Evolutionary conservation across 2,329 filamentous ascomycete genomes (phyloP).

Genomic region (Diaporthe helianthi): DNA sequence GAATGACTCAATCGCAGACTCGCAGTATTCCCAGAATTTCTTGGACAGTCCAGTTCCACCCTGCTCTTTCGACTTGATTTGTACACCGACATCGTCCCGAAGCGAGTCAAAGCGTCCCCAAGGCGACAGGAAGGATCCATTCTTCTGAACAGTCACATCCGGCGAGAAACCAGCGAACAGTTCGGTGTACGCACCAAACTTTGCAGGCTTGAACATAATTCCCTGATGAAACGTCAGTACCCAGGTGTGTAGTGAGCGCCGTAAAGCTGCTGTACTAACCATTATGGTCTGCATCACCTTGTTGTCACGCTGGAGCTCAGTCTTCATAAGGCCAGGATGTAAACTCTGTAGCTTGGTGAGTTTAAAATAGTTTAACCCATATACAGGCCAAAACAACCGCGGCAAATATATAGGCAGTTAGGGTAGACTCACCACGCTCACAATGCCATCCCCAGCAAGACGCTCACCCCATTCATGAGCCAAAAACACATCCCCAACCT

Average conservation of each 20-base stretch:
- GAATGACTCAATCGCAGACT: constrained; percentile 2
- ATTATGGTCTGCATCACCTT: constrained; percentile 16
- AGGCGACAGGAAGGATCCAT: constrained; percentile 31
- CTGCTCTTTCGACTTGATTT: neutral
- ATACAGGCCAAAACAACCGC: neutral
- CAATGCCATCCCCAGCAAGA: constrained; percentile 5
- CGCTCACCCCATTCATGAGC: constrained; percentile 10
- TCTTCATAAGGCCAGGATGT: constrained; percentile 18
- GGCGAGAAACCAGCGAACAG: constrained; percentile 55
- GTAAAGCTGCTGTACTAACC: neutral
- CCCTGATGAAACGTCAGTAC: neutral
- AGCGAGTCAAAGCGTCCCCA: constrained; percentile 32
- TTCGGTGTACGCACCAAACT: constrained; percentile 56
- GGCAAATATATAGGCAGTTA: neutral
- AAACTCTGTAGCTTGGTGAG: neutral
- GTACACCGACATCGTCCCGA: neutral
- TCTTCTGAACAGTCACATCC: constrained; percentile 48
- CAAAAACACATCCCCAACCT: constrained; percentile 20
- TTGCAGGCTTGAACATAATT: constrained; percentile 25
- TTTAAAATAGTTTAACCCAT: neutral
- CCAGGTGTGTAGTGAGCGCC: neutral
- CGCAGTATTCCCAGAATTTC: constrained; percentile 19
- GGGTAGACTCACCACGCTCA: constrained; percentile 9
- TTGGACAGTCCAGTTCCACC: neutral
- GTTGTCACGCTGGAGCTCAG: constrained; percentile 21